Conservation (phyloP, 129 eudicot species). For the Flaveria sonorensis region DNA sequence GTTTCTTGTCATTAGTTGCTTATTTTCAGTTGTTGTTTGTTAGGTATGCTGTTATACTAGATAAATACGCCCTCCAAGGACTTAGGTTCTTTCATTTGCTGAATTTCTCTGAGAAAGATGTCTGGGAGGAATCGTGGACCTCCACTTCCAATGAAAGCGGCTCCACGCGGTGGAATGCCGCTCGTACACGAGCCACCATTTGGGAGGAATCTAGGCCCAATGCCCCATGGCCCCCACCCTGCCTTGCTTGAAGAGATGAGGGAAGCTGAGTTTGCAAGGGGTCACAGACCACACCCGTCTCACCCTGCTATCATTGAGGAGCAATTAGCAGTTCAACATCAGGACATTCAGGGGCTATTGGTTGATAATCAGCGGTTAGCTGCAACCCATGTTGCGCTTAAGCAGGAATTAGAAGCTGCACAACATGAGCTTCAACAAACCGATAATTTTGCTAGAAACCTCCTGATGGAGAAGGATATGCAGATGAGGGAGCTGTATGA, state of each 20-base stretch:
- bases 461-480: constrained; percentile 71
- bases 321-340: constrained; percentile 70
- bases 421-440: constrained; percentile 77
- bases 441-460: constrained; percentile 59
- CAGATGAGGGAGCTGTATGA: constrained; percentile 85
- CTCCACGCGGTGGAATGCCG: constrained; percentile 52
- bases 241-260: constrained; percentile 83
- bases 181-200: constrained; percentile 62
- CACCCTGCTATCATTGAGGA: constrained; percentile 88
- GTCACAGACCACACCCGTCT: constrained; percentile 75
- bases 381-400: constrained; percentile 95
- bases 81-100: constrained; percentile 9
- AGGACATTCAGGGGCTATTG: constrained; percentile 75
- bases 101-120: constrained; percentile 41
- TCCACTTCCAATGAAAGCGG: constrained; percentile 42
- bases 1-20: constrained; percentile 2
- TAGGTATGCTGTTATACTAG: constrained; percentile 5
- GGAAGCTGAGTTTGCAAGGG: constrained; percentile 69
- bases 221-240: constrained; percentile 51
- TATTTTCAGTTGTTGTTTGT: not conserved
- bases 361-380: constrained; percentile 87
- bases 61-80: not conserved
- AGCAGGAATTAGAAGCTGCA: constrained; percentile 78
- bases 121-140: constrained; percentile 88
- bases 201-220: constrained; percentile 59